Conservation (phyloP, 192 early-diverging fungal genomes). For the Backusella parvicylindrica region DNA sequence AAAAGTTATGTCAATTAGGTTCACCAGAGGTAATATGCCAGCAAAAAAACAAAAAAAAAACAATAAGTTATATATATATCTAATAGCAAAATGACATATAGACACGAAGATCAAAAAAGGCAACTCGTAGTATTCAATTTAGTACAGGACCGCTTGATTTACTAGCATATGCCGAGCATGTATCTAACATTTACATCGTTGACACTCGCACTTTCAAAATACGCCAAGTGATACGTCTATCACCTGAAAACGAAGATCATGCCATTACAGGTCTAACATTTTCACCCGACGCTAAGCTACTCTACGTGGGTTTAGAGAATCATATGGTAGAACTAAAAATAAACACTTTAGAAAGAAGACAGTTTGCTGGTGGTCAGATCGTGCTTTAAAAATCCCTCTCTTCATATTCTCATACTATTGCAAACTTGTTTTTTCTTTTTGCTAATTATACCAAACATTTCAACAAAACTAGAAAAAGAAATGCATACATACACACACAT, state of each 20-base stretch:
- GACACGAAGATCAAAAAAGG: conserved; percentile 67
- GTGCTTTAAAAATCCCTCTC: conserved; percentile 40
- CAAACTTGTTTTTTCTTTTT: too few species aligned
- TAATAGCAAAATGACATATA: conserved; percentile 5
- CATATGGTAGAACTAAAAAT: conserved; percentile 79
- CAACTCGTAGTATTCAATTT: conserved; percentile 86
- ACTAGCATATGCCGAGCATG: conserved; percentile 73
- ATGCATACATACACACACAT: too few species aligned
- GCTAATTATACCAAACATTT: not conserved
- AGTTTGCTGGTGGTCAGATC: conserved; percentile 76
- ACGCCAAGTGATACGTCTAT: conserved; percentile 76
- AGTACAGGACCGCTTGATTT: conserved; percentile 89
- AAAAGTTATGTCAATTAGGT: conserved; percentile 71
- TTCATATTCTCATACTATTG: not conserved
- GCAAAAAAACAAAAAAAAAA: not conserved
- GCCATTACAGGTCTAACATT: conserved; percentile 86
- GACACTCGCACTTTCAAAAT: conserved; percentile 86
- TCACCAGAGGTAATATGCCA: not conserved
- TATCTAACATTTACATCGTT: conserved; percentile 83
- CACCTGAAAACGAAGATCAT: conserved; percentile 57
- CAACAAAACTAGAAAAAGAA: too few species aligned
- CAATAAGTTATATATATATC: not conserved
- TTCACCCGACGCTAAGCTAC: conserved; percentile 54
- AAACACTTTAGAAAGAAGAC: conserved; percentile 70
- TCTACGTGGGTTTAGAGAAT: conserved; percentile 61